These are phyloP conservation scores for Pestalotiopsis sp. DNA, from an alignment of 2,329 filamentous ascomycete species.

Conservation along the genomic window DNA sequence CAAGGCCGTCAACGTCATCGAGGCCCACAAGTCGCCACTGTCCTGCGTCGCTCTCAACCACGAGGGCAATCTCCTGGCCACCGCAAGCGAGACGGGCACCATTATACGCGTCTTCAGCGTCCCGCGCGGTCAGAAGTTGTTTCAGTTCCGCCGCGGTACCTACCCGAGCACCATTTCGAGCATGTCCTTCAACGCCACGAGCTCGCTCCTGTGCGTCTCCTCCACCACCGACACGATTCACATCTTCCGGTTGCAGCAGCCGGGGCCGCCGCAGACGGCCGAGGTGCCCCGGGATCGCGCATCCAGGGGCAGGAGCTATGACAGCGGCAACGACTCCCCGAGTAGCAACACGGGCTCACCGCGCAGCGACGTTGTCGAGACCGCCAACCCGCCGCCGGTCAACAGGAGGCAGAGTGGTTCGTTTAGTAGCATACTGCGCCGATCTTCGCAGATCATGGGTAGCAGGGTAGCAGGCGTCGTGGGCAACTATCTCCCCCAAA, in stretches of 20 bases:
- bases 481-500: conserved; percentile 88
- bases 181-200: conserved; percentile 98
- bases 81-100: conserved; percentile 94
- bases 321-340: conserved; percentile 58
- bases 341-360: conserved; percentile 46
- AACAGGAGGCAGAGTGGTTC: conserved; percentile 68
- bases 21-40: conserved; percentile 89
- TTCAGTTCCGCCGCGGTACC: conserved; percentile 92
- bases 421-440: conserved; percentile 86
- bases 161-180: conserved; percentile 96
- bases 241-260: conserved; percentile 78
- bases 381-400: conserved; percentile 27
- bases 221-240: conserved; percentile 96
- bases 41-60: conserved; percentile 91
- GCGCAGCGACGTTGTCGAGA: conserved; percentile 49
- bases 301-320: conserved; percentile 55
- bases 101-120: conserved; percentile 96
- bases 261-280: conserved; percentile 38
- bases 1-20: conserved; percentile 92
- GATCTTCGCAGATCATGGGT: conserved; percentile 92
- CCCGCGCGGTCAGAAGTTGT: conserved; percentile 88
- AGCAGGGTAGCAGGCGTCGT: conserved; percentile 87
- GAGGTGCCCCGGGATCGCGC: conserved; percentile 52
- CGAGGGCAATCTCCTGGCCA: conserved; percentile 89
- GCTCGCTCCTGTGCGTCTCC: conserved; percentile 90